These are phyloP conservation scores for Penicillium nordicum DNA, from an alignment of 2,329 filamentous ascomycete species.

Conservation along the genomic window DNA sequence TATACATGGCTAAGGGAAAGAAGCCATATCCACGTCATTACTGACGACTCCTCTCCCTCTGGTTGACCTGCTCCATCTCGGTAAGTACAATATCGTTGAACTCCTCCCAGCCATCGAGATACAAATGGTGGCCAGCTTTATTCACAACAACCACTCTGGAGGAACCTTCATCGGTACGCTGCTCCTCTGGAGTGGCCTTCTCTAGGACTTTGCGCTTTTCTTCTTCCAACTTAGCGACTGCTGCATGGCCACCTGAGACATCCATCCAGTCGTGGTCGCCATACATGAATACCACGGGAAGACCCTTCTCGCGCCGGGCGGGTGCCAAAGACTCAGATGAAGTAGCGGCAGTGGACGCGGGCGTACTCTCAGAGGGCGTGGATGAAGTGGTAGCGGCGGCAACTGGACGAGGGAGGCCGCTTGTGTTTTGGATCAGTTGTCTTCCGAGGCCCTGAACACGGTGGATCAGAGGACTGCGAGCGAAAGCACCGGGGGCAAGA, in stretches of 20 bases:
- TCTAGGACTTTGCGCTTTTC: conserved; percentile 60
- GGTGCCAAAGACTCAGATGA: conserved; percentile 17
- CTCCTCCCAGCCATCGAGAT: conserved; percentile 66
- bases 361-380: conserved; percentile 30
- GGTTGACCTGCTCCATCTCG: conserved; percentile 63
- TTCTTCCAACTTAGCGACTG: conserved; percentile 73
- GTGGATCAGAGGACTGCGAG: conserved; percentile 79
- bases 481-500: conserved; percentile 88
- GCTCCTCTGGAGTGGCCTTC: conserved; percentile 63
- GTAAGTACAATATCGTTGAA: conserved; percentile 64
- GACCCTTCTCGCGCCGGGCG: conserved; percentile 57
- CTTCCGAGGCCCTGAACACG: conserved; percentile 82
- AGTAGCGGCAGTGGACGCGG: conserved; percentile 21
- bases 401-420: conserved; percentile 10
- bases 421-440: conserved; percentile 50
- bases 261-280: conserved; percentile 99
- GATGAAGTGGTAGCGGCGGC: conserved; percentile 13
- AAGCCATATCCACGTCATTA: neutral
- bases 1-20: conserved; percentile 1
- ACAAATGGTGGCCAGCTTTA: conserved; percentile 68
- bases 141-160: conserved; percentile 78
- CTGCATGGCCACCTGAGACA: conserved; percentile 74
- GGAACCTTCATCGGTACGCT: conserved; percentile 68
- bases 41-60: conserved; percentile 24
- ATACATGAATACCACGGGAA: conserved; percentile 90